A percentile compares a stretch with the other conserved stretches of the same genome.
These are phyloP conservation scores for Voacanga thouarsii DNA, from an alignment of 257 asterid genomes.

Conservation along the genomic window DNA sequence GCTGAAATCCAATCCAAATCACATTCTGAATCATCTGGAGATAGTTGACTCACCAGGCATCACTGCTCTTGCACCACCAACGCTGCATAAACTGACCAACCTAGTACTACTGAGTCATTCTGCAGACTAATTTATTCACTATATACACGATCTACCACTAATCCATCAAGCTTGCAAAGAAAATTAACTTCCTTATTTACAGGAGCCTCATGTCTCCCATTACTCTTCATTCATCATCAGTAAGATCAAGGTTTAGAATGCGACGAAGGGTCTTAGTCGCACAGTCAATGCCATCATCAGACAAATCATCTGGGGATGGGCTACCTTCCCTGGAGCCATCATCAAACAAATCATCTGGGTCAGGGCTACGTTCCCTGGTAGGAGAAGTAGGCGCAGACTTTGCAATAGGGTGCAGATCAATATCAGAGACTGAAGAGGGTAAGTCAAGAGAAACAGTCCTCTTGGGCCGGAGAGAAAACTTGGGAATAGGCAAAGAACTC, in stretches of 20 bases:
- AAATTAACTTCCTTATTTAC: slow-evolving; percentile 37
- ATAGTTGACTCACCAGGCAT: slow-evolving; percentile 38
- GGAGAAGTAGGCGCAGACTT: slow-evolving; percentile 91
- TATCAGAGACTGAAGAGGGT: slow-evolving; percentile 41
- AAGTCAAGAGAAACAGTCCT: slow-evolving; percentile 76
- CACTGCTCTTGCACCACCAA: slow-evolving; percentile 36
- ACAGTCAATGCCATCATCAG: slow-evolving; percentile 46
- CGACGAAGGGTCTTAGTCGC: slow-evolving; percentile 93
- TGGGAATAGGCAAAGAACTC: slow-evolving; percentile 91
- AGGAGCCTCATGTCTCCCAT: slow-evolving; percentile 35
- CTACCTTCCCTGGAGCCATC: slow-evolving; percentile 47
- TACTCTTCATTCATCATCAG: slow-evolving; percentile 45
- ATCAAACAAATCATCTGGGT: slow-evolving; percentile 42
- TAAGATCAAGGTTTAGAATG: slow-evolving; percentile 84
- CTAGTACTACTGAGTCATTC: slow-evolving; percentile 24
- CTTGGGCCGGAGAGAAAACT: slow-evolving; percentile 63
- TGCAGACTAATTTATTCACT: slow-evolving; percentile 37
- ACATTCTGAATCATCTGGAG: slow-evolving; percentile 24
- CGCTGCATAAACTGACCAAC: slow-evolving; percentile 20
- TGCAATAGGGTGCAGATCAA: slow-evolving; percentile 46
- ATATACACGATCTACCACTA: slow-evolving; percentile 39
- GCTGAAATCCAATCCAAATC: slow-evolving; percentile 1
- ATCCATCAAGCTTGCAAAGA: slow-evolving; percentile 23
- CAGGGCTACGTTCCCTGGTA: slow-evolving; percentile 49
- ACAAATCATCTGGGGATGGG: slow-evolving; percentile 32